These are phyloP conservation scores for Coemansia sp. DNA, from an alignment of 192 early-diverging fungal genomes.

Conservation along the genomic window DNA sequence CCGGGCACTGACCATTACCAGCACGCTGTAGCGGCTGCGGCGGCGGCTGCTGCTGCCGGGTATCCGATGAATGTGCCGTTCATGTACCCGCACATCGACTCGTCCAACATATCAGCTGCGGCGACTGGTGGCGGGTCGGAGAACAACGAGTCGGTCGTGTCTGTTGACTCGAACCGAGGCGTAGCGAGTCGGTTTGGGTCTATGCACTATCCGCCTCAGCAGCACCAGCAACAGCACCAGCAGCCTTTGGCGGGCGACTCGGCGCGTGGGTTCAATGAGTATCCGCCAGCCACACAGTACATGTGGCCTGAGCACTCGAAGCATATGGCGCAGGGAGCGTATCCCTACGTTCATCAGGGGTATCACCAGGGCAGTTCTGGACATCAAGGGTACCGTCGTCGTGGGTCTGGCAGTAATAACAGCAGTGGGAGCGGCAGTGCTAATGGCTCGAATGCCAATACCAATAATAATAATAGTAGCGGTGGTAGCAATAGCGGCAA, in stretches of 20 bases:
- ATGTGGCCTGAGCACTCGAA: constrained; percentile 28
- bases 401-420: constrained; percentile 32
- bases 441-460: constrained; percentile 7
- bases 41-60: constrained; percentile 23
- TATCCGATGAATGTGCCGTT: constrained; percentile 33
- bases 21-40: constrained; percentile 35
- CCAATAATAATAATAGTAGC: neutral
- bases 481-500: constrained; percentile 10
- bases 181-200: constrained; percentile 13
- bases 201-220: constrained; percentile 1
- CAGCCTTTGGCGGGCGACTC: constrained; percentile 8
- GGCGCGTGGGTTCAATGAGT: constrained; percentile 22
- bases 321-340: constrained; percentile 9
- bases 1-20: constrained; percentile 25
- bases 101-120: constrained; percentile 41
- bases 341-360: constrained; percentile 19
- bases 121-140: constrained; percentile 50
- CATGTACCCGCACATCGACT: constrained; percentile 49
- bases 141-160: constrained; percentile 53
- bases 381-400: constrained; percentile 8
- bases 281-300: constrained; percentile 19
- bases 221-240: neutral
- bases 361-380: constrained; percentile 12
- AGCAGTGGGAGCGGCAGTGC: constrained; percentile 12
- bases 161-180: constrained; percentile 41